Conservation (phyloP, 352 stramenopile genomes). For the Phytophthora vignae region DNA sequence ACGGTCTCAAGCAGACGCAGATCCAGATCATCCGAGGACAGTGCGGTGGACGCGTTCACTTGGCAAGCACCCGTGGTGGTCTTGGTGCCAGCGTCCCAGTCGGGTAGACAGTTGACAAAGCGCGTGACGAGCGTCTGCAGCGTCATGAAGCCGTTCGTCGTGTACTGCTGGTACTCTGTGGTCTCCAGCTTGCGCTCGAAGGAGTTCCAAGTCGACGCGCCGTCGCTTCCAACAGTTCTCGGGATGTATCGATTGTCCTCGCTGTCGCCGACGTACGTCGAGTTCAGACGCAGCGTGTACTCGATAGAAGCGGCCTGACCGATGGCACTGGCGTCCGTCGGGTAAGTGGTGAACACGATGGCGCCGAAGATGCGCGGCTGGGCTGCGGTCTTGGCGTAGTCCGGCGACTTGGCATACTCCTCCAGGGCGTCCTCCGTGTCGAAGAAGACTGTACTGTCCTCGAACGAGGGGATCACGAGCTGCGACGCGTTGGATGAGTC, state of each 20-base stretch:
- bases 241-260: constrained; percentile 23
- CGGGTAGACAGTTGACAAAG: constrained; percentile 51
- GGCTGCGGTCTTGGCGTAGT: constrained; percentile 39
- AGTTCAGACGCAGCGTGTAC: constrained; percentile 52
- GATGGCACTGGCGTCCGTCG: constrained; percentile 27
- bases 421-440: constrained; percentile 40
- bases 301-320: constrained; percentile 37
- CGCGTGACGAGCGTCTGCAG: constrained; percentile 55
- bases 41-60: constrained; percentile 23
- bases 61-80: constrained; percentile 25
- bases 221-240: constrained; percentile 24
- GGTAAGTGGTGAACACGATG: constrained; percentile 46
- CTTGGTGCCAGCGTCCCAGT: constrained; percentile 40
- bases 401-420: constrained; percentile 40
- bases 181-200: constrained; percentile 30
- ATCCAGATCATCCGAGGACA: constrained; percentile 22
- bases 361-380: constrained; percentile 55
- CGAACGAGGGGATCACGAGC: constrained; percentile 45
- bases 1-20: constrained; percentile 31
- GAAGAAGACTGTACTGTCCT: constrained; percentile 54
- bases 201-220: constrained; percentile 26
- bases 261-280: constrained; percentile 28
- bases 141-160: constrained; percentile 50
- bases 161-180: constrained; percentile 50
- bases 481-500: constrained; percentile 12